A percentile compares a stretch with the other conserved stretches of the same genome.
These are phyloP conservation scores for Capsicum rhomboideum DNA, from an alignment of 257 asterid genomes.

Conservation along the genomic window DNA sequence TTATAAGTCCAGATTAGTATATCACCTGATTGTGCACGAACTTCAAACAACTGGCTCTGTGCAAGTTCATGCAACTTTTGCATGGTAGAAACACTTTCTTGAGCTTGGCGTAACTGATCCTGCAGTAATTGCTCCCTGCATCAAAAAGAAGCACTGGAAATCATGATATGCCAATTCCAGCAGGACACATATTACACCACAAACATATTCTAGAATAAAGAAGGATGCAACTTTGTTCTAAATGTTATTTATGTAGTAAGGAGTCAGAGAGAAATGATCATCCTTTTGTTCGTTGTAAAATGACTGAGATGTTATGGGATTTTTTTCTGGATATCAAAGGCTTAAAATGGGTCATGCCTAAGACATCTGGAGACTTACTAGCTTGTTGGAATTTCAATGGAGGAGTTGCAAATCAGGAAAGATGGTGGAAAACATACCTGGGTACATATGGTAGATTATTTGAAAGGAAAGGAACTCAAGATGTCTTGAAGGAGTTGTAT, in stretches of 20 bases:
- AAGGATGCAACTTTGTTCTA: not conserved
- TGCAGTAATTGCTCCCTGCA: conserved; percentile 84
- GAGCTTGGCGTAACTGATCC: conserved; percentile 95
- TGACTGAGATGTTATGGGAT: not conserved
- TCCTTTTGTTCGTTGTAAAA: not conserved
- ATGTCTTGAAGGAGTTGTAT: not conserved
- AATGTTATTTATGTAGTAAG: not conserved
- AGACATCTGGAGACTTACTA: not conserved
- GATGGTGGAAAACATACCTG: not conserved
- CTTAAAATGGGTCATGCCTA: not conserved
- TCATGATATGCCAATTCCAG: conserved; percentile 1
- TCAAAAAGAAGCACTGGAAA: conserved; percentile 12
- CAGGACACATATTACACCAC: not conserved
- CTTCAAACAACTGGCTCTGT: conserved; percentile 94
- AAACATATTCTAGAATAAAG: not conserved
- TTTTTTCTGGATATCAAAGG: not conserved
- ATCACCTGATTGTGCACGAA: conserved; percentile 97
- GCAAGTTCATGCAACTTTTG: conserved; percentile 96
- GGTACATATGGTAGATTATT: not conserved
- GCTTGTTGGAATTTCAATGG: not conserved
- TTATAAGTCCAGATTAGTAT: not conserved
- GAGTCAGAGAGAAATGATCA: not conserved
- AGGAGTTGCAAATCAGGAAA: not conserved
- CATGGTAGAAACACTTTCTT: conserved; percentile 94
- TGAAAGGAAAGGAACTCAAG: not conserved